Conservation (phyloP, 768 basidiomycete species). For the Hericium alpestre region DNA sequence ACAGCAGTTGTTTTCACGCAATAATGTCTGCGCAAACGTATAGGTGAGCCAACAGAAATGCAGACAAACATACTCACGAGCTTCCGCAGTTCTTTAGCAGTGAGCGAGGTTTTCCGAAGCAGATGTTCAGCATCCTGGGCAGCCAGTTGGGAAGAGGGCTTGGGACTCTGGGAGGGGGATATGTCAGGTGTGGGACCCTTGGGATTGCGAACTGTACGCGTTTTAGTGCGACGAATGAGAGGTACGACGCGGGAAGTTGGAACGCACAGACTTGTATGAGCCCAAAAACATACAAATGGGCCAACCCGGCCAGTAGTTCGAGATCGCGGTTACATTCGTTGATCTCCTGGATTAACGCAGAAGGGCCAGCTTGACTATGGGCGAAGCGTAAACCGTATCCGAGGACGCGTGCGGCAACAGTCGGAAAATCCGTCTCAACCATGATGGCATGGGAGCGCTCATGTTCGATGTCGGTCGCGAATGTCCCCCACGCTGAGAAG, state of each 20-base stretch:
- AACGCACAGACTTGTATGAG: not conserved
- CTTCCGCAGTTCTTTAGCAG: not conserved
- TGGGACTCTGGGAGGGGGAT: not conserved
- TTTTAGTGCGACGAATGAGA: not conserved
- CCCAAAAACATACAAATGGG: not conserved
- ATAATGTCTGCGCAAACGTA: not conserved
- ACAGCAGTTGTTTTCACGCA: not conserved
- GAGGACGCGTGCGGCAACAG: constrained; percentile 2
- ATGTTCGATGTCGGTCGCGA: no score
- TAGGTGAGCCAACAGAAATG: not conserved
- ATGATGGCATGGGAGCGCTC: no score
- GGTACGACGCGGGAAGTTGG: not conserved
- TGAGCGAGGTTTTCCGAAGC: not conserved
- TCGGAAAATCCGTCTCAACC: not conserved
- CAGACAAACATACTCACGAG: not conserved
- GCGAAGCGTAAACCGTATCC: constrained; percentile 1
- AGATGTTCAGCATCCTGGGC: not conserved
- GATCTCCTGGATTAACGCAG: constrained; percentile 1
- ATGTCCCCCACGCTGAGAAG: no score
- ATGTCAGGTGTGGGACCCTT: not conserved
- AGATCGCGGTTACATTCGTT: not conserved
- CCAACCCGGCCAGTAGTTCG: not conserved
- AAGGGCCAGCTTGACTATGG: not conserved
- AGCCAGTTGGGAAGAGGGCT: no score
- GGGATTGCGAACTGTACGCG: not conserved